Base-by-base conservation (phyloP, 164 flowering plant genomes). In the Umbilicus rupestris region DNA sequence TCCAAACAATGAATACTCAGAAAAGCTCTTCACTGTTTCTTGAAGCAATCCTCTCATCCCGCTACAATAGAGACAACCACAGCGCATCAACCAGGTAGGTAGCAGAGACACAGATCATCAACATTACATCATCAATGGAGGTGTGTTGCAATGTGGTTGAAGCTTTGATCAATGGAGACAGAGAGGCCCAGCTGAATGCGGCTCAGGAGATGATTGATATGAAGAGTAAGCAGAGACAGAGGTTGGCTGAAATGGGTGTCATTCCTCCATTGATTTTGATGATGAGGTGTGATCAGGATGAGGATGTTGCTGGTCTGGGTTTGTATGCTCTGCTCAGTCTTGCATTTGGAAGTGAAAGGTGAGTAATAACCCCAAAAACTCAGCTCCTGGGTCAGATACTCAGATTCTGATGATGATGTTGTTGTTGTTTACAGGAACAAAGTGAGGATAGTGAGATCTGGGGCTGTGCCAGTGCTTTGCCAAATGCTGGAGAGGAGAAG, bases 241-340 rank as follows among this genome's bases (percentile, higher is more conserved):
- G 70, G 58, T 12, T 84, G 28, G 78, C 73, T 3, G 83, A 82
- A 45, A 74, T 62, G 46, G 86, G 81, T 20, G 77, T 73, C 2
- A 75, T 83, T 22, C 47, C 69, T 41, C 79, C 82, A 7, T 68
- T 84, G 73, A 47, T 84, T 44, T 73, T 73, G 9, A 82, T 84
- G 83, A 80, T 84, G 45, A 11, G 28, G 3, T 70, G 63, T 3
- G 66, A 69, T 8, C 72, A 70, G 20, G 80, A 81, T 68, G 71
- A 65, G 46, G 78, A 75, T 6, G 72, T 80, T 71, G 76, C 74
- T 62, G 75, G 83, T 68, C 82, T 82, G 55, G 79, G 87, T 46
- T 81, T 87, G 3, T 73, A 75, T 39, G 88, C 93, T 58, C 75
- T 87, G 50, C 86, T 85, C 60, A 75, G 82, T 28, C 81, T 85